Conservation (phyloP, 306 rosid genomes). For the Cicer bijugum region DNA sequence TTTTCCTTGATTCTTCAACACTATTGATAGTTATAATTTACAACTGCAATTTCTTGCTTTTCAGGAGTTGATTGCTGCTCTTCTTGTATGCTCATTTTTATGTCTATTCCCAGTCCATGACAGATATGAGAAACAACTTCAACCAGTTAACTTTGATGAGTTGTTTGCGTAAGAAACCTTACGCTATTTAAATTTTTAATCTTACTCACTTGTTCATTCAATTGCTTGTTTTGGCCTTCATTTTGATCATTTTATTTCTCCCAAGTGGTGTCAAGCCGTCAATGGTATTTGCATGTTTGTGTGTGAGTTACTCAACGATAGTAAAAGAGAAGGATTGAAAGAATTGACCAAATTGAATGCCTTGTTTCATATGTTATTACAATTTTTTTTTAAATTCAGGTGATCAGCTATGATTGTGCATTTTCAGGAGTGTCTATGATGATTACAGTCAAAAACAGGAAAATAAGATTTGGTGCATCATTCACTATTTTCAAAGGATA, state of each 20-base stretch:
- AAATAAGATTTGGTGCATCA: constrained; percentile 78
- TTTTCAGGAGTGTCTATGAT: constrained; percentile 74
- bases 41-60: constrained; percentile 39
- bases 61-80: constrained; percentile 88
- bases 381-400: constrained; percentile 7
- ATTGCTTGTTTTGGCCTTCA: constrained; percentile 17
- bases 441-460: constrained; percentile 63
- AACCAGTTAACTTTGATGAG: constrained; percentile 68
- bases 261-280: constrained; percentile 6
- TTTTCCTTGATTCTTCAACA: too few species aligned
- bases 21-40: constrained; percentile 15
- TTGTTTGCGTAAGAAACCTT: constrained; percentile 76
- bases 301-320: constrained; percentile 11
- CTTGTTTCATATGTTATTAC: constrained; percentile 18
- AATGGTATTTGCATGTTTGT: neutral
- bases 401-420: constrained; percentile 27
- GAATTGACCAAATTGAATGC: constrained; percentile 27
- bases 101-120: constrained; percentile 70
- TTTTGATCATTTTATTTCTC: constrained; percentile 38
- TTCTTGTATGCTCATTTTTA: constrained; percentile 86
- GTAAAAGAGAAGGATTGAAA: constrained; percentile 1
- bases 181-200: constrained; percentile 18
- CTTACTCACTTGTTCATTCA: constrained; percentile 26
- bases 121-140: constrained; percentile 66
- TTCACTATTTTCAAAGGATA: constrained; percentile 87